Evolutionary conservation across 2,329 filamentous ascomycete genomes (phyloP).

Genomic region (Neoarthrinium moseri): DNA sequence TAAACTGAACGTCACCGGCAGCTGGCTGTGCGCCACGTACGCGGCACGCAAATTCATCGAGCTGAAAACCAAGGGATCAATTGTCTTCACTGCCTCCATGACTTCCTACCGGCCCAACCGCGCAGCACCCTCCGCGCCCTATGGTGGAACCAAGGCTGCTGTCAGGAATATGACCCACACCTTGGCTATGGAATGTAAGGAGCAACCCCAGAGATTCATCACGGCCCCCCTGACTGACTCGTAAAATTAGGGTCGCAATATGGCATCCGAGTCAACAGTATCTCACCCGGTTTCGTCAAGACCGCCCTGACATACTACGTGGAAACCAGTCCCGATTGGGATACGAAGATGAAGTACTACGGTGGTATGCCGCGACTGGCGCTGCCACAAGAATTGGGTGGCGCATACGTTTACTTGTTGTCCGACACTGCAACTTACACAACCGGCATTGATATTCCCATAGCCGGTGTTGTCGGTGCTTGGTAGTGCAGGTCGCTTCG

Average conservation of each 20-base stretch:
- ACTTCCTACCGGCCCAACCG: slow-evolving; percentile 47
- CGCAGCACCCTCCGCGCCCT: slow-evolving; percentile 49
- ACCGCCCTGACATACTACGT: slow-evolving; percentile 50
- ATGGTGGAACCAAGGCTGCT: slow-evolving; percentile 43
- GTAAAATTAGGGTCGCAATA: no score
- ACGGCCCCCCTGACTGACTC: background rate
- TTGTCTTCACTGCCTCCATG: slow-evolving; percentile 47
- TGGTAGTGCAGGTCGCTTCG: no score
- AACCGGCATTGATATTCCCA: slow-evolving; percentile 48
- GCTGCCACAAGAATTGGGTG: slow-evolving; percentile 51
- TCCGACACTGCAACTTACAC: slow-evolving; percentile 51
- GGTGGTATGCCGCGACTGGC: slow-evolving; percentile 55
- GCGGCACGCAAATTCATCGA: slow-evolving; percentile 40
- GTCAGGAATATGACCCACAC: slow-evolving; percentile 38
- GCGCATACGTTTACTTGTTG: slow-evolving; percentile 57
- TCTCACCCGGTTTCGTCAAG: slow-evolving; percentile 43
- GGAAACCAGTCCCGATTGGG: slow-evolving; percentile 52
- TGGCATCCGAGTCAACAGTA: slow-evolving; percentile 43
- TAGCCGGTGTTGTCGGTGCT: slow-evolving; percentile 33
- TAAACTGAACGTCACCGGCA: slow-evolving; percentile 46
- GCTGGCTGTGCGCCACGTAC: slow-evolving; percentile 43
- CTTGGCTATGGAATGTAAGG: slow-evolving; percentile 42
- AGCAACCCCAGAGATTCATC: background rate
- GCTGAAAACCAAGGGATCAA: slow-evolving; percentile 31
- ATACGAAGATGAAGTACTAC: slow-evolving; percentile 56